Percentiles rank a stretch among this genome's conserved stretches.
These are phyloP conservation scores for Cyclanthera cordifolia DNA, from an alignment of 306 rosid species.

Conservation along the genomic window DNA sequence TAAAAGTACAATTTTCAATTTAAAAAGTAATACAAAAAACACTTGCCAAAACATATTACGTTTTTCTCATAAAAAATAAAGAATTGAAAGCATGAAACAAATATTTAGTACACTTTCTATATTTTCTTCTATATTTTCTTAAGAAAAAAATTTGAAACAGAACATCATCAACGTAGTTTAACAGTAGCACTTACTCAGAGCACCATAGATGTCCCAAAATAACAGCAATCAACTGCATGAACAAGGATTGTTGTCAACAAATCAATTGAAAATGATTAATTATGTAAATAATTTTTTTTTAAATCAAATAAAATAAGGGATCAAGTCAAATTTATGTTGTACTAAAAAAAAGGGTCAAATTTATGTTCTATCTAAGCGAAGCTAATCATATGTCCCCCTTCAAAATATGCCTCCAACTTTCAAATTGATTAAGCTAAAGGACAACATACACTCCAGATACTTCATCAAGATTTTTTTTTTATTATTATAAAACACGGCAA, in stretches of 20 bases:
- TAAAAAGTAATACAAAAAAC: not conserved
- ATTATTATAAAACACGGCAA: not conserved
- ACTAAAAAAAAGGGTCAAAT: too few species aligned
- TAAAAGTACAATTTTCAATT: too few species aligned
- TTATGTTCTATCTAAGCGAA: not conserved
- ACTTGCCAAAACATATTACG: not conserved
- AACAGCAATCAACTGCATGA: constrained; percentile 70
- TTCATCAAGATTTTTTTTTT: too few species aligned
- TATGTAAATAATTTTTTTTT: not conserved
- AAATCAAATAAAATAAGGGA: not conserved
- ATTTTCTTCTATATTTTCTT: not conserved
- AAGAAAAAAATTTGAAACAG: not conserved
- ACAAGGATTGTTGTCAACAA: constrained; percentile 17
- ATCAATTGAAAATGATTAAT: constrained; percentile 3
- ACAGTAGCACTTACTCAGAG: constrained; percentile 59
- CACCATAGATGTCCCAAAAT: constrained; percentile 92
- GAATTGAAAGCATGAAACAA: not conserved
- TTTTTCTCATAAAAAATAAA: not conserved
- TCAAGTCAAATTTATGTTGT: not conserved
- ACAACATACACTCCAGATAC: too few species aligned
- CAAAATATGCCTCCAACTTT: not conserved
- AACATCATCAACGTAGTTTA: not conserved
- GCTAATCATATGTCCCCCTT: not conserved
- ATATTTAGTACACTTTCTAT: not conserved
- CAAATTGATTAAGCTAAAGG: not conserved